Evolutionary conservation across 2,329 filamentous ascomycete species (phyloP).

Genomic region (Tolypocladium nubicola): DNA sequence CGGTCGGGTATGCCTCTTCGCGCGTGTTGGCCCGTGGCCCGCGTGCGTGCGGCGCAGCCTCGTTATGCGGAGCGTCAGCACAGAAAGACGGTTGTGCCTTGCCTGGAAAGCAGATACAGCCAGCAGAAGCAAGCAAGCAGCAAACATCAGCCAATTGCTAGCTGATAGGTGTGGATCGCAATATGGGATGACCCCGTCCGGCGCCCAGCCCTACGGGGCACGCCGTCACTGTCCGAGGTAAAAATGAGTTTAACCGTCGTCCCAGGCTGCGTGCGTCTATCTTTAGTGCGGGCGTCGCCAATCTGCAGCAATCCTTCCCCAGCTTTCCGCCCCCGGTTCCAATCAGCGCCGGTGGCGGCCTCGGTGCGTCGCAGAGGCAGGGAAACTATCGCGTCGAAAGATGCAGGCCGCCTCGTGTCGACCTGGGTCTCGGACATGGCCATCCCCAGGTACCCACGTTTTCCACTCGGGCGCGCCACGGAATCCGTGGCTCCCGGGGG

Average conservation of each 20-base stretch:
- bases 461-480: background rate
- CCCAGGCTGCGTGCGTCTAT: background rate
- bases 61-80: background rate
- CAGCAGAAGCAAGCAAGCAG: background rate
- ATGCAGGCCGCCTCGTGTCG: background rate
- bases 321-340: background rate
- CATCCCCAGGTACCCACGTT: background rate
- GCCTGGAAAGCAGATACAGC: background rate
- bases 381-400: background rate
- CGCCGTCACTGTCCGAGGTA: background rate
- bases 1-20: too few relatives aligned
- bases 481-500: background rate
- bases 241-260: background rate
- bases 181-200: background rate
- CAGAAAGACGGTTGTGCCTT: background rate
- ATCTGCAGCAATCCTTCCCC: background rate
- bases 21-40: background rate
- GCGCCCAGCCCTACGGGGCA: background rate
- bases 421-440: background rate
- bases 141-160: background rate
- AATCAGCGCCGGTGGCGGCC: background rate
- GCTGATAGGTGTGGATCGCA: background rate
- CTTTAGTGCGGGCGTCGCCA: background rate
- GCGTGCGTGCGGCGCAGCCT: background rate
- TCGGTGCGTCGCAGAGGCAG: background rate